phyloP scores from a whole-genome alignment of 257 asterid species.

The Fraxinus cuspidata region DNA sequence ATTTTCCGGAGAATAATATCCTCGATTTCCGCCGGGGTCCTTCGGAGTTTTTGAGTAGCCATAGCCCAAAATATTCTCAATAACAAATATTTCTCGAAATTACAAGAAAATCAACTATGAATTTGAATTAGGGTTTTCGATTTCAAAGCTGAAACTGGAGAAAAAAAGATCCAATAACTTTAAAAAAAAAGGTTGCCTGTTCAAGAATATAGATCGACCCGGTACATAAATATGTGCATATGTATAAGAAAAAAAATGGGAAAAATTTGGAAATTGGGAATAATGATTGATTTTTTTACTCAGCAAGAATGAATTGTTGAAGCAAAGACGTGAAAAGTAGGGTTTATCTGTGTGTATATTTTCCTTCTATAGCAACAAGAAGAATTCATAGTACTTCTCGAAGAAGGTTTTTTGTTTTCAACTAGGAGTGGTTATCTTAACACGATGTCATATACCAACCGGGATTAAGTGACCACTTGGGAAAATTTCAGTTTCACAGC shows the following conservation, averaged over 20 bases:
- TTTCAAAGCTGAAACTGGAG: background rate
- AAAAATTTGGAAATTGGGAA: background rate
- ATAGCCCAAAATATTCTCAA: constrained; percentile 28
- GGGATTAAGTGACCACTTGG: too few species aligned
- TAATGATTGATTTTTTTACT: background rate
- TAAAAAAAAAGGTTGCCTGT: background rate
- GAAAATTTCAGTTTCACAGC: too few species aligned
- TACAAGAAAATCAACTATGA: background rate
- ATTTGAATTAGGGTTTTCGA: background rate
- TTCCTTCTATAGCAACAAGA: background rate
- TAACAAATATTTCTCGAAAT: background rate
- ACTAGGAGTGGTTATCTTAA: too few species aligned
- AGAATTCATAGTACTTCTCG: too few species aligned
- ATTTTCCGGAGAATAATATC: constrained; percentile 83
- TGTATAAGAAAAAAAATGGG: background rate
- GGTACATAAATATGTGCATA: background rate
- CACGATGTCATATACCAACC: too few species aligned
- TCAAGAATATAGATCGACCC: background rate
- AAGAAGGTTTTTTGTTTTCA: too few species aligned
- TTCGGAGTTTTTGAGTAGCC: constrained; percentile 68
- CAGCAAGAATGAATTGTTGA: background rate
- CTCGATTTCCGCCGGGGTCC: constrained; percentile 85
- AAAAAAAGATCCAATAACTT: background rate
- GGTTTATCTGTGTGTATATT: background rate
- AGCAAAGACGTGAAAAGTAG: background rate